A percentile compares a stretch with the other conserved stretches of the same genome.
Evolutionary conservation across 306 rosid species (phyloP).

Genomic region (Castanea sativa): DNA sequence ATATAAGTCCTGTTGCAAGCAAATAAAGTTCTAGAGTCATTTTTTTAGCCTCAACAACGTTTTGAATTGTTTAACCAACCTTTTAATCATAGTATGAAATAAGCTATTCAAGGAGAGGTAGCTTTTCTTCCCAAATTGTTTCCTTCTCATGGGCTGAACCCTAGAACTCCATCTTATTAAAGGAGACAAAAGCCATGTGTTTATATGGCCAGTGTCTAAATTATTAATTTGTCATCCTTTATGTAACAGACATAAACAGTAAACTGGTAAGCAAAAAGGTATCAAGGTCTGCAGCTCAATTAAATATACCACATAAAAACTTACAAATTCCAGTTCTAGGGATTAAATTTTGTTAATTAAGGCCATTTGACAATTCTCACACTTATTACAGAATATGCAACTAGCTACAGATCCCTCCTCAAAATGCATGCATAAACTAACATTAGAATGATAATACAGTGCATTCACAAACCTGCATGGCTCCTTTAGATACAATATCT

Average conservation of each 20-base stretch:
- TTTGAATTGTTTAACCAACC: no score
- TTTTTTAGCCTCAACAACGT: background rate
- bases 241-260: background rate
- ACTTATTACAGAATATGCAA: background rate
- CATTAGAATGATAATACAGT: constrained; percentile 8
- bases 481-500: constrained; percentile 85
- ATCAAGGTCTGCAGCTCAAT: background rate
- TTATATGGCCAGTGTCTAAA: no score
- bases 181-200: no score
- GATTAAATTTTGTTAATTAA: background rate
- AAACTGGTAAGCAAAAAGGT: background rate
- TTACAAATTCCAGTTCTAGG: background rate
- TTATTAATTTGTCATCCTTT: no score
- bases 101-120: no score
- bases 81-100: no score
- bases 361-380: background rate
- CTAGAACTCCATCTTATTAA: no score
- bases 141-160: no score
- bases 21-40: background rate
- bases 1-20: background rate
- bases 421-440: constrained; percentile 1
- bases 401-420: background rate
- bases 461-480: constrained; percentile 65
- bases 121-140: no score
- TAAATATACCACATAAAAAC: background rate